phyloP scores from a whole-genome alignment of 2,329 filamentous ascomycete genomes.

The Cryphonectria japonica region DNA sequence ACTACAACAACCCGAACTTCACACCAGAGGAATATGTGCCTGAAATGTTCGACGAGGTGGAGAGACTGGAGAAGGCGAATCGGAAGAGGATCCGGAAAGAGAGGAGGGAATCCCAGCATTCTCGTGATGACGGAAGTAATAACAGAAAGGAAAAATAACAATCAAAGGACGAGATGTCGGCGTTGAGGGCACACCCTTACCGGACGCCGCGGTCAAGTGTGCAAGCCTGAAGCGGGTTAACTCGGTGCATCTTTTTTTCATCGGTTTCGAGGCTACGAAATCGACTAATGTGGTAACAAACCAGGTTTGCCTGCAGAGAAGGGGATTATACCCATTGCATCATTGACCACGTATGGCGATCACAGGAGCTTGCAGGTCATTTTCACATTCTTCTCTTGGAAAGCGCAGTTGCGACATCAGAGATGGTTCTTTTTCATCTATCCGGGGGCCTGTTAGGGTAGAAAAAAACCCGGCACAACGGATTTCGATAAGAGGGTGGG shows the following conservation, averaged over 20 bases:
- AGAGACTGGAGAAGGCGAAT: slow-evolving; percentile 30
- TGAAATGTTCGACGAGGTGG: slow-evolving; percentile 38
- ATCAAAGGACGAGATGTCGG: neutral
- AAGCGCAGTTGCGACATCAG: no score
- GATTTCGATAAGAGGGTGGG: neutral
- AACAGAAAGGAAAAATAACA: slow-evolving; percentile 16
- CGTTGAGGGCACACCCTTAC: neutral
- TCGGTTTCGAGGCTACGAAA: neutral
- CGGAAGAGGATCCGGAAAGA: slow-evolving; percentile 13
- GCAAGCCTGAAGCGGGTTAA: neutral
- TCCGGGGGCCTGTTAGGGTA: neutral
- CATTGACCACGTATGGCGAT: no score
- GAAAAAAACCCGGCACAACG: neutral
- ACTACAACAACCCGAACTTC: slow-evolving; percentile 68
- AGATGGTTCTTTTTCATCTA: no score
- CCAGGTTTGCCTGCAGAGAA: no score
- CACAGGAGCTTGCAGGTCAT: no score
- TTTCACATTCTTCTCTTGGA: no score
- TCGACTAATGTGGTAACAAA: neutral
- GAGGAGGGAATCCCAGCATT: slow-evolving; percentile 18
- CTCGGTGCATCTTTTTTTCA: neutral
- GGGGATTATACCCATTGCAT: no score
- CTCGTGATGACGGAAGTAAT: slow-evolving; percentile 11
- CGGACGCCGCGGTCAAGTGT: slow-evolving; percentile 1
- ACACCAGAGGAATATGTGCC: slow-evolving; percentile 58